Conservation (phyloP, 768 basidiomycete species). For the Russula emetica region DNA sequence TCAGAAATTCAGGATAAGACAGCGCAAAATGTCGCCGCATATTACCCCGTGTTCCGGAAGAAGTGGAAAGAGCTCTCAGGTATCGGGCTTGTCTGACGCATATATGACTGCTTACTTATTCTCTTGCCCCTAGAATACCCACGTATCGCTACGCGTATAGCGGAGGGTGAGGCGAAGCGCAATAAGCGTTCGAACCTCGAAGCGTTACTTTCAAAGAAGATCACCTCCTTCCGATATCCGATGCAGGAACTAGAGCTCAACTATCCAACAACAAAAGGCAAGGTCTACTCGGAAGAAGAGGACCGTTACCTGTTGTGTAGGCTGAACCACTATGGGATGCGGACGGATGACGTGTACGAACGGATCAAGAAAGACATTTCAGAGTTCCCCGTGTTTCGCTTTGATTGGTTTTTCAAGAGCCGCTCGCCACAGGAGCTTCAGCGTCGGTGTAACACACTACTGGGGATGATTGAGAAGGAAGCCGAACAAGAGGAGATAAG, state of each 20-base stretch:
- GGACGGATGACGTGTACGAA: conserved; percentile 86
- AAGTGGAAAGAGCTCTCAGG: conserved; percentile 84
- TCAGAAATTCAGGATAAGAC: conserved; percentile 83
- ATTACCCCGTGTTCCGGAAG: conserved; percentile 82
- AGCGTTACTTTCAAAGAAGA: conserved; percentile 74
- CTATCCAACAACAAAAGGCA: conserved; percentile 94
- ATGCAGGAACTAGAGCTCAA: conserved; percentile 97
- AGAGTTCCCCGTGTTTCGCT: conserved; percentile 95
- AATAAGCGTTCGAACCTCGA: conserved; percentile 80
- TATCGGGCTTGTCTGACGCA: conserved; percentile 29
- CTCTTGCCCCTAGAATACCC: conserved; percentile 55
- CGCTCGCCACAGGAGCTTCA: conserved; percentile 85
- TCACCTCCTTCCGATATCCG: conserved; percentile 77
- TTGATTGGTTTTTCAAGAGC: conserved; percentile 98
- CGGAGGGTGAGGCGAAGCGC: conserved; percentile 86
- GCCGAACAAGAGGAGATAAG: conserved; percentile 68
- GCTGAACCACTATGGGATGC: conserved; percentile 86
- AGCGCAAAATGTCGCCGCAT: conserved; percentile 68
- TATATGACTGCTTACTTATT: background rate
- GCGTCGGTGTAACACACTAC: conserved; percentile 79
- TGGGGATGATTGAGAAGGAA: conserved; percentile 93
- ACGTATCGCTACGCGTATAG: conserved; percentile 76
- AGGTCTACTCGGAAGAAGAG: conserved; percentile 95
- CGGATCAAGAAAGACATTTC: conserved; percentile 93
- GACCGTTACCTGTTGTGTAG: conserved; percentile 92